Evolutionary conservation across 768 basidiomycete genomes (phyloP).

Genomic region (Pulveroboletus sp.): DNA sequence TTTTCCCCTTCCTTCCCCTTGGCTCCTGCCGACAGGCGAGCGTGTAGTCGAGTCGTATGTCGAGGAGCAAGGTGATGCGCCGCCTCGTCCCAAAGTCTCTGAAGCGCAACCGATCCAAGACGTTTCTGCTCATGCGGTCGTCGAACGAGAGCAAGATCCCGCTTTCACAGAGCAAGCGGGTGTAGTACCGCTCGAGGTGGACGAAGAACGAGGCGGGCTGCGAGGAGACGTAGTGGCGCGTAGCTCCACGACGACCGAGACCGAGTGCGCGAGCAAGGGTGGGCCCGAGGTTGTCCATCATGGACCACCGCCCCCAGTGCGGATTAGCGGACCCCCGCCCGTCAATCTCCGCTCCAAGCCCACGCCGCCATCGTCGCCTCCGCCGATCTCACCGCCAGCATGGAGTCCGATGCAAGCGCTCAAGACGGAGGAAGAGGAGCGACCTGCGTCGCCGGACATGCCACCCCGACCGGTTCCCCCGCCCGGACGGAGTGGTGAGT

Average conservation of each 20-base stretch:
- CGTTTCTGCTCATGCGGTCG: neutral
- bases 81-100: neutral
- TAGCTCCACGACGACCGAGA: neutral
- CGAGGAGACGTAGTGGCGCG: neutral
- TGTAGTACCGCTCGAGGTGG: neutral
- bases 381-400: slow-evolving; percentile 15
- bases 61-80: slow-evolving; percentile 13
- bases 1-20: neutral
- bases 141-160: slow-evolving; percentile 4
- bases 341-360: slow-evolving; percentile 25
- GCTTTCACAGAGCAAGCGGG: slow-evolving; percentile 1
- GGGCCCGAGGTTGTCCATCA: too few relatives aligned
- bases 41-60: slow-evolving; percentile 10
- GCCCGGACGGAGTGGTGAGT: slow-evolving; percentile 28
- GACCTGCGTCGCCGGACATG: slow-evolving; percentile 28
- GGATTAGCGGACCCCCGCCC: slow-evolving; percentile 33
- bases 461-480: slow-evolving; percentile 31
- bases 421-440: slow-evolving; percentile 21
- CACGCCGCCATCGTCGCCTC: slow-evolving; percentile 9
- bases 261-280: slow-evolving; percentile 19
- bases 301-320: slow-evolving; percentile 31
- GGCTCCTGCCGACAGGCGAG: slow-evolving; percentile 23
- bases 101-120: slow-evolving; percentile 8
- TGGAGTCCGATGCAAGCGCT: slow-evolving; percentile 9
- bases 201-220: neutral